Conservation (phyloP, 345 rosid genomes). For the Lepidium sativum region DNA sequence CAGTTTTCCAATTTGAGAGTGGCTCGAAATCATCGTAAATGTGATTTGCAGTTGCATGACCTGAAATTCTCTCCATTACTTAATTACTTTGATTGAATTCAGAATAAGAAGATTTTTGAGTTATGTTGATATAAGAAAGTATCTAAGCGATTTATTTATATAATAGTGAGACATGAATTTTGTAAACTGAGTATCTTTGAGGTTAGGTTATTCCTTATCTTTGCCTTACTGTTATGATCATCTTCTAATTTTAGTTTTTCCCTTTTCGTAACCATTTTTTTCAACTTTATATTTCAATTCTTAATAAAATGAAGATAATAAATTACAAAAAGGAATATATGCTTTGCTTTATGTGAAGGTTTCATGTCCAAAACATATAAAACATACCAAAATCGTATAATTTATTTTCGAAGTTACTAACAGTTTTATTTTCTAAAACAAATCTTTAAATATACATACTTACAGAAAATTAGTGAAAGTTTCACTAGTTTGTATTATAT, state of each 20-base stretch:
- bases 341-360: too few species aligned
- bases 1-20: constrained; percentile 22
- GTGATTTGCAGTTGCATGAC: constrained; percentile 5
- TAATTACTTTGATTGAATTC: neutral
- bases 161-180: neutral
- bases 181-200: constrained; percentile 9
- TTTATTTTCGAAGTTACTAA: too few species aligned
- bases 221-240: constrained; percentile 17
- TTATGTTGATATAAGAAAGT: constrained; percentile 2
- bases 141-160: constrained; percentile 2
- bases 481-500: too few species aligned
- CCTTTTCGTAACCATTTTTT: neutral
- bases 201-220: constrained; percentile 22
- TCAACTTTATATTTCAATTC: neutral
- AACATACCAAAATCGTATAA: too few species aligned
- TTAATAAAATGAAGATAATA: neutral
- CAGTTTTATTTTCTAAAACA: too few species aligned
- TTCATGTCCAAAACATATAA: too few species aligned
- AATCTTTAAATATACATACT: too few species aligned
- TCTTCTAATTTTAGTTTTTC: neutral
- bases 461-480: too few species aligned
- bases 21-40: constrained; percentile 32
- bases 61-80: constrained; percentile 20
- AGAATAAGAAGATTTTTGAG: neutral
- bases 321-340: too few species aligned